phyloP scores from a whole-genome alignment of 148 eudicot species.

The Heliosperma pusillum region DNA sequence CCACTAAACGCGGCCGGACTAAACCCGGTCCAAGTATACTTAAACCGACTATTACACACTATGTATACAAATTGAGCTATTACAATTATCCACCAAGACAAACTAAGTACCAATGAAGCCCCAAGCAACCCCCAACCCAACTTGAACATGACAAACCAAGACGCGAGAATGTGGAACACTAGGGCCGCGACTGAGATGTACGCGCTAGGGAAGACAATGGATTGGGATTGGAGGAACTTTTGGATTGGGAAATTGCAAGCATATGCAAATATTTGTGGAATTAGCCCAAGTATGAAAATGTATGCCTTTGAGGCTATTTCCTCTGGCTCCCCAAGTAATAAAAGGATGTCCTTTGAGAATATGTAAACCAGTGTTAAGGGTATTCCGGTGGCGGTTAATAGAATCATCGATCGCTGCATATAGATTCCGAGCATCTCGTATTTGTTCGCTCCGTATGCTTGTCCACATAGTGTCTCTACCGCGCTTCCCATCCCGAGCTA shows the following conservation, averaged over 20 bases:
- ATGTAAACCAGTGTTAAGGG: slow-evolving; percentile 36
- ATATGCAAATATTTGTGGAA: slow-evolving; percentile 55
- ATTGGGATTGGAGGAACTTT: slow-evolving; percentile 52
- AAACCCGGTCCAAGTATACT: slow-evolving; percentile 50
- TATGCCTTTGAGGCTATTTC: slow-evolving; percentile 41
- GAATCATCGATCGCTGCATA: slow-evolving; percentile 44
- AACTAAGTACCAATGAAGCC: slow-evolving; percentile 39
- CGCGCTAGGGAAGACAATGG: slow-evolving; percentile 45
- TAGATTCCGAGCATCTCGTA: slow-evolving; percentile 50
- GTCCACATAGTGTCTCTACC: slow-evolving; percentile 60
- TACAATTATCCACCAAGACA: slow-evolving; percentile 57
- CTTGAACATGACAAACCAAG: slow-evolving; percentile 36
- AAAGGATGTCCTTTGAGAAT: slow-evolving; percentile 37
- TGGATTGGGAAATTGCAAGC: slow-evolving; percentile 51
- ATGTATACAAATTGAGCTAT: slow-evolving; percentile 45
- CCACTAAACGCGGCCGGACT: slow-evolving; percentile 42
- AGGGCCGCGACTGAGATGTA: slow-evolving; percentile 39
- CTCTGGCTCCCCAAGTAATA: slow-evolving; percentile 41
- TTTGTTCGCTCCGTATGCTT: slow-evolving; percentile 52
- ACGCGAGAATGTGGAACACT: slow-evolving; percentile 24
- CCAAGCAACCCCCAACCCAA: slow-evolving; percentile 46
- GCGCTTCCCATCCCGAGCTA: slow-evolving; percentile 70
- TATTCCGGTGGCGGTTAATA: slow-evolving; percentile 35
- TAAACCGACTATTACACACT: slow-evolving; percentile 28
- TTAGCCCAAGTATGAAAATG: slow-evolving; percentile 42